Conservation (phyloP, 1,284 basidiomycete genomes). For the Ustilago esculenta region DNA sequence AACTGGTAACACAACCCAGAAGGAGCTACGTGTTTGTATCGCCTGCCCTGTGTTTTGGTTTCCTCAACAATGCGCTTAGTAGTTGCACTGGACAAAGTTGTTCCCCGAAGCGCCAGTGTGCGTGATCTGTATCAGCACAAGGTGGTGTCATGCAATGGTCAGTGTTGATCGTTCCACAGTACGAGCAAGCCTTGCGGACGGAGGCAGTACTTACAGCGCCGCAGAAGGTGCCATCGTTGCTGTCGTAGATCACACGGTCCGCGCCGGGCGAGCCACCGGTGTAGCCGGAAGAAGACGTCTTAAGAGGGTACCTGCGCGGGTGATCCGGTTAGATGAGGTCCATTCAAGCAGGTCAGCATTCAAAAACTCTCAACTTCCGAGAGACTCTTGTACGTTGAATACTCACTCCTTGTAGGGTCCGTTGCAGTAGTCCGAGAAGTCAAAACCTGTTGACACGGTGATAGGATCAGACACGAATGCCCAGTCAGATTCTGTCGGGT, state of each 20-base stretch:
- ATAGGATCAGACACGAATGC: too few species aligned
- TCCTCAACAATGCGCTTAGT: conserved; percentile 17
- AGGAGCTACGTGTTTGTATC: too few species aligned
- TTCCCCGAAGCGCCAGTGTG: conserved; percentile 54
- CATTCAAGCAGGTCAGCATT: too few species aligned
- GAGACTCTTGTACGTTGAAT: neutral
- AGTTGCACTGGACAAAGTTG: conserved; percentile 53
- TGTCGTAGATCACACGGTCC: conserved; percentile 52
- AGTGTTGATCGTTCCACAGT: too few species aligned
- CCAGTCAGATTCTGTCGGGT: too few species aligned
- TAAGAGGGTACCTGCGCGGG: conserved; percentile 25
- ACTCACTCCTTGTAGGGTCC: conserved; percentile 33
- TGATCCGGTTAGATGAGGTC: too few species aligned
- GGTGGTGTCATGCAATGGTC: neutral
- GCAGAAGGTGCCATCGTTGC: conserved; percentile 38
- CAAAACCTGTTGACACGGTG: conserved; percentile 32
- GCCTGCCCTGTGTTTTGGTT: too few species aligned
- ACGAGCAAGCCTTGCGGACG: neutral
- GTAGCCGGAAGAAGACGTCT: conserved; percentile 20
- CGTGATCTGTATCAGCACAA: conserved; percentile 32
- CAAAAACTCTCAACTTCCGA: conserved; percentile 3
- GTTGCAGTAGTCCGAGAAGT: conserved; percentile 54
- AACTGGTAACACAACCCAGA: neutral
- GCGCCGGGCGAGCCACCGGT: conserved; percentile 55
- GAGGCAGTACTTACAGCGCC: conserved; percentile 34